These are phyloP conservation scores for Pyrenochaeta sp. DNA, from an alignment of 2,329 filamentous ascomycete genomes.

Conservation along the genomic window DNA sequence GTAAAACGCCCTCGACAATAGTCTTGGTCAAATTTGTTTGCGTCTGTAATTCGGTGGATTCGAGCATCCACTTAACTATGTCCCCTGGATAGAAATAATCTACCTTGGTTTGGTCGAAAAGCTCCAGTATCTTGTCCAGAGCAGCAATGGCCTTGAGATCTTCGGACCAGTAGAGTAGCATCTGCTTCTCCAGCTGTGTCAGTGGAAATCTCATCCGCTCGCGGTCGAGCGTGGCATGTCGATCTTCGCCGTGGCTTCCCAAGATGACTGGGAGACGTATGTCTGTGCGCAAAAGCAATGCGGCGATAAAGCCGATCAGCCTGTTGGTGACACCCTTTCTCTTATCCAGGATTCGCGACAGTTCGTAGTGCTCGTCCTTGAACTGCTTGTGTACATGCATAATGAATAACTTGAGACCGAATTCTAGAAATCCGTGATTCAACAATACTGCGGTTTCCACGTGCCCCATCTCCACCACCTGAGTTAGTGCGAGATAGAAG, in stretches of 20 bases:
- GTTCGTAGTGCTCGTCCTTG: conserved; percentile 23
- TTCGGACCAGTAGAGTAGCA: conserved; percentile 38
- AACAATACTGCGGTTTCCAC: conserved; percentile 39
- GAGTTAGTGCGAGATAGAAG: conserved; percentile 41
- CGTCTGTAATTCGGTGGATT: conserved; percentile 20
- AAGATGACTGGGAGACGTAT: conserved; percentile 20
- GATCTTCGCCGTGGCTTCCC: conserved; percentile 17
- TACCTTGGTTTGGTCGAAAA: conserved; percentile 40
- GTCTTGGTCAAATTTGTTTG: conserved; percentile 32
- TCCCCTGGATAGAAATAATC: conserved; percentile 46
- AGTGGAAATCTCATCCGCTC: conserved; percentile 38
- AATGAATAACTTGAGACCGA: conserved; percentile 40
- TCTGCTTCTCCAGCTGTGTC: conserved; percentile 26
- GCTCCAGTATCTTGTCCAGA: conserved; percentile 47
- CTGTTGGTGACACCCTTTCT: conserved; percentile 41
- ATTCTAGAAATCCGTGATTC: conserved; percentile 35
- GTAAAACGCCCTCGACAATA: conserved; percentile 39
- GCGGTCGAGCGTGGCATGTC: conserved; percentile 29
- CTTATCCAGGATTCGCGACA: conserved; percentile 43
- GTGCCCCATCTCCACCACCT: conserved; percentile 39
- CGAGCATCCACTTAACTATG: conserved; percentile 43
- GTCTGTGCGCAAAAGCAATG: conserved; percentile 39
- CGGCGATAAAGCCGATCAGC: conserved; percentile 40
- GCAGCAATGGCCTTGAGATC: conserved; percentile 40
- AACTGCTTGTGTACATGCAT: conserved; percentile 33